Percentiles rank a stretch among this genome's conserved stretches.
phyloP scores from a whole-genome alignment of 345 rosid genomes.

The Anacardium occidentale region DNA sequence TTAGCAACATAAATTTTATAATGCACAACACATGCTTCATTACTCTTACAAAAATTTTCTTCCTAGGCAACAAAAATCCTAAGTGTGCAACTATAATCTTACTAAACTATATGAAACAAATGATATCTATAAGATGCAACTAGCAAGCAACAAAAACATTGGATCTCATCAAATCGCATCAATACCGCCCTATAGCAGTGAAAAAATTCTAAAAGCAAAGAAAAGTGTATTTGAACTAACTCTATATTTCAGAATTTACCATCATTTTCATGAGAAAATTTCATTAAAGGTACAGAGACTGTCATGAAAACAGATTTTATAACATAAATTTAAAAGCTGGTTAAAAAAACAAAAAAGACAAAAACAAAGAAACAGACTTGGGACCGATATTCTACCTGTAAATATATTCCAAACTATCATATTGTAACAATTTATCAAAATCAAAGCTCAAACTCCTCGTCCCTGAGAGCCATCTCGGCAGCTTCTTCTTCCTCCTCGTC shows the following conservation, averaged over 20 bases:
- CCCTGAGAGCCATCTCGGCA: slow-evolving; percentile 69
- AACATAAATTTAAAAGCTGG: slow-evolving; percentile 15
- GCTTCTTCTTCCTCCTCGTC: slow-evolving; percentile 96
- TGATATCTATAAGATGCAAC: too few relatives aligned
- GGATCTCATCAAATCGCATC: background rate
- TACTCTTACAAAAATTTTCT: background rate
- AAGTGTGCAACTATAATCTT: background rate
- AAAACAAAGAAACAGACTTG: slow-evolving; percentile 14
- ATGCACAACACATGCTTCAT: background rate
- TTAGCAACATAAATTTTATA: background rate
- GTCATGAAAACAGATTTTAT: slow-evolving; percentile 16
- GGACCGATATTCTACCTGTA: slow-evolving; percentile 13
- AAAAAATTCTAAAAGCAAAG: background rate
- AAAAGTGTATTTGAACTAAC: slow-evolving; percentile 4
- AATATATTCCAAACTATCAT: background rate
- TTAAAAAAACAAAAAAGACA: slow-evolving; percentile 2
- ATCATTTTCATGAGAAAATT: slow-evolving; percentile 8
- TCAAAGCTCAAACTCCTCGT: slow-evolving; percentile 90
- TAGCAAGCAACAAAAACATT: too few relatives aligned
- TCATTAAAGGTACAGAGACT: slow-evolving; percentile 20
- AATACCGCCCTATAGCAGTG: background rate
- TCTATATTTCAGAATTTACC: slow-evolving; percentile 1
- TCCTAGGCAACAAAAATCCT: background rate
- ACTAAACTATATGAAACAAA: background rate
- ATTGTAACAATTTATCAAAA: background rate